Evolutionary conservation across 169 alveolate genomes (phyloP).

Genomic region (Cryptosporidium ubiquitum): DNA sequence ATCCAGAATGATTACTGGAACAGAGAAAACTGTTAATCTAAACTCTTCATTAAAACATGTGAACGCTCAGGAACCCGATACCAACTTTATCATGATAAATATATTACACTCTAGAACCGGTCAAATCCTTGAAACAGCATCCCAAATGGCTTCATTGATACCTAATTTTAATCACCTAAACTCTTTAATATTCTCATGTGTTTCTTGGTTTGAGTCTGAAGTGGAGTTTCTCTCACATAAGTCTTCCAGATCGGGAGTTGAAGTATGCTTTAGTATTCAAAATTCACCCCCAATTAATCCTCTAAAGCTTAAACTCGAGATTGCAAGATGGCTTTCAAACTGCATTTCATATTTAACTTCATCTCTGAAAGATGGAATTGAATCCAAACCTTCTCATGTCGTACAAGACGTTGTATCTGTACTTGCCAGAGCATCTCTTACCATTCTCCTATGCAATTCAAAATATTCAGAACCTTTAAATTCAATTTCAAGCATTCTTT

Average conservation of each 20-base stretch:
- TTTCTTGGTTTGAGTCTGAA: slow-evolving; percentile 55
- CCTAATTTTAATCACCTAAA: neutral
- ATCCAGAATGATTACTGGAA: slow-evolving; percentile 1
- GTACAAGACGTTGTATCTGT: neutral
- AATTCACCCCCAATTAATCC: neutral
- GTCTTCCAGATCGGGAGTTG: neutral
- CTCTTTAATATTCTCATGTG: slow-evolving; percentile 26
- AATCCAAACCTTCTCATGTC: neutral
- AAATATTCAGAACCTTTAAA: neutral
- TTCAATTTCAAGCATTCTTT: neutral
- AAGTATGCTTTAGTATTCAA: neutral
- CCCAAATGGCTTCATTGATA: slow-evolving; percentile 35
- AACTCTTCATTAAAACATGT: neutral
- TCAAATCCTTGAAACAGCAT: slow-evolving; percentile 26
- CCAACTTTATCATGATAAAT: neutral
- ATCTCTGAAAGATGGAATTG: slow-evolving; percentile 38
- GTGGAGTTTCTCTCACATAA: neutral
- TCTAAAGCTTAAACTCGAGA: slow-evolving; percentile 2
- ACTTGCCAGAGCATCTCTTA: slow-evolving; percentile 25
- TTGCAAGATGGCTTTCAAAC: slow-evolving; percentile 31
- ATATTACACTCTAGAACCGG: slow-evolving; percentile 40
- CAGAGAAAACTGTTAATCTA: neutral
- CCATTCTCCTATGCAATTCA: neutral
- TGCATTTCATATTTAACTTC: slow-evolving; percentile 25
- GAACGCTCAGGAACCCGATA: neutral